Evolutionary conservation across 2,329 filamentous ascomycete genomes (phyloP).

Genomic region (Talaromyces sp.): DNA sequence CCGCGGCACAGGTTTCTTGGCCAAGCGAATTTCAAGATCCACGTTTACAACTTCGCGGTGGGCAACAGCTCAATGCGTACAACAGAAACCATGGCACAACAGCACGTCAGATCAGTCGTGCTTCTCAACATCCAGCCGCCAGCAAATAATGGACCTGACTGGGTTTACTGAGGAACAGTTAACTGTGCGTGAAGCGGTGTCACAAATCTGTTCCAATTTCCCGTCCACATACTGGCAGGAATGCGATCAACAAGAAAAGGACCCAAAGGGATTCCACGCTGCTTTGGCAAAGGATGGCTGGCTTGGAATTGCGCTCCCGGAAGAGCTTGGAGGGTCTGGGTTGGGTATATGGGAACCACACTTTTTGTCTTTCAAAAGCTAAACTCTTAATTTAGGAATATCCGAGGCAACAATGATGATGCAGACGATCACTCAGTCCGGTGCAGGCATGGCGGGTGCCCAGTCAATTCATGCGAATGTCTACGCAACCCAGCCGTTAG

Average conservation of each 20-base stretch:
- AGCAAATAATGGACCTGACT: slow-evolving; percentile 61
- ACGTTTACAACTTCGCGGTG: background rate
- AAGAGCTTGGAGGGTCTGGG: slow-evolving; percentile 67
- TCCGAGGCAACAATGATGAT: slow-evolving; percentile 84
- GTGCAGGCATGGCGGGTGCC: slow-evolving; percentile 69
- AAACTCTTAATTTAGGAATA: slow-evolving; percentile 45
- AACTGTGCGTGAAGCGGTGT: slow-evolving; percentile 64
- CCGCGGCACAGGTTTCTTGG: background rate
- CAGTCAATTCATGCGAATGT: slow-evolving; percentile 55
- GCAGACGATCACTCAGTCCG: slow-evolving; percentile 72
- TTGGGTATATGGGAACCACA: slow-evolving; percentile 33
- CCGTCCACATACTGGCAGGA: slow-evolving; percentile 68
- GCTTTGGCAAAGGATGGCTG: slow-evolving; percentile 70
- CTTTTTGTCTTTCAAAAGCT: background rate
- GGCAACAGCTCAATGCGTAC: background rate
- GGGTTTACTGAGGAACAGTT: slow-evolving; percentile 70
- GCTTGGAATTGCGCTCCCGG: slow-evolving; percentile 75
- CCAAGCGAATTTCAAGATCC: background rate
- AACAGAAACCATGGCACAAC: background rate
- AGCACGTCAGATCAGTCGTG: background rate
- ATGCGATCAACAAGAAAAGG: slow-evolving; percentile 62
- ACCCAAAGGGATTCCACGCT: slow-evolving; percentile 71
- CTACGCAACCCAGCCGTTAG: slow-evolving; percentile 62
- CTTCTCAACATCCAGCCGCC: slow-evolving; percentile 3
- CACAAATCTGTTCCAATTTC: slow-evolving; percentile 64